A percentile compares a stretch with the other conserved stretches of the same genome.
phyloP scores from a whole-genome alignment of 129 eudicot genomes.

The Deinandra increscens region DNA sequence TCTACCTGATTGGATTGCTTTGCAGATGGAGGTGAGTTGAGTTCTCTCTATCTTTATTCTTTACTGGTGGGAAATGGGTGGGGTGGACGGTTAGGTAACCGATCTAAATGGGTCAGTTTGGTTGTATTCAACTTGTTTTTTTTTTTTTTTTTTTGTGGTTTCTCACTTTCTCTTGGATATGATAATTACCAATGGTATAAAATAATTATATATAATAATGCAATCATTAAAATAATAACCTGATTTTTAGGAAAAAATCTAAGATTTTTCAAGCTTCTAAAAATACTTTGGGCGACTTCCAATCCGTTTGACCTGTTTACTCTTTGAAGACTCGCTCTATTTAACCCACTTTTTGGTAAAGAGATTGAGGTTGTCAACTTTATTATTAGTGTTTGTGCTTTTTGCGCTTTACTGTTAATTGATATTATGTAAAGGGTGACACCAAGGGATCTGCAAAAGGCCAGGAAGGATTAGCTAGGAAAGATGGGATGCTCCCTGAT shows the following conservation, averaged over 20 bases:
- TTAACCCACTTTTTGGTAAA: not conserved
- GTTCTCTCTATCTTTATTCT: too few relatives aligned
- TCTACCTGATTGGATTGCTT: constrained; percentile 25
- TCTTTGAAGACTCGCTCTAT: not conserved
- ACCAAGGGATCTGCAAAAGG: constrained; percentile 69
- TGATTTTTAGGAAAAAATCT: too few relatives aligned
- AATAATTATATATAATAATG: too few relatives aligned
- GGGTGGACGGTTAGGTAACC: too few relatives aligned
- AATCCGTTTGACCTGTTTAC: not conserved
- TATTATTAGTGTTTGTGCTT: not conserved
- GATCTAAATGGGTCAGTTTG: too few relatives aligned
- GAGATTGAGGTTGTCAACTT: not conserved
- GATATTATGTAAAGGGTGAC: constrained; percentile 50
- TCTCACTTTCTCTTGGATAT: too few relatives aligned
- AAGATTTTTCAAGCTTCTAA: not conserved
- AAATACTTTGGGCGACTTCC: not conserved
- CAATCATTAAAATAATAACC: too few relatives aligned
- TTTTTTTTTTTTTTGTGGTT: too few relatives aligned
- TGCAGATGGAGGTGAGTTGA: constrained; percentile 75
- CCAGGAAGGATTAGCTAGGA: constrained; percentile 56
- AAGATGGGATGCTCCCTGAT: constrained; percentile 49
- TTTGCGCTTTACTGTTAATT: not conserved
- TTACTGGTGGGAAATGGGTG: too few relatives aligned
- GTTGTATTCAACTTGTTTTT: too few relatives aligned
- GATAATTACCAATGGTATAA: too few relatives aligned